Percentiles rank a stretch among this genome's conserved stretches.
These are phyloP conservation scores for Mycosphaerella arachidis DNA, from an alignment of 2,329 filamentous ascomycete genomes.

Conservation along the genomic window DNA sequence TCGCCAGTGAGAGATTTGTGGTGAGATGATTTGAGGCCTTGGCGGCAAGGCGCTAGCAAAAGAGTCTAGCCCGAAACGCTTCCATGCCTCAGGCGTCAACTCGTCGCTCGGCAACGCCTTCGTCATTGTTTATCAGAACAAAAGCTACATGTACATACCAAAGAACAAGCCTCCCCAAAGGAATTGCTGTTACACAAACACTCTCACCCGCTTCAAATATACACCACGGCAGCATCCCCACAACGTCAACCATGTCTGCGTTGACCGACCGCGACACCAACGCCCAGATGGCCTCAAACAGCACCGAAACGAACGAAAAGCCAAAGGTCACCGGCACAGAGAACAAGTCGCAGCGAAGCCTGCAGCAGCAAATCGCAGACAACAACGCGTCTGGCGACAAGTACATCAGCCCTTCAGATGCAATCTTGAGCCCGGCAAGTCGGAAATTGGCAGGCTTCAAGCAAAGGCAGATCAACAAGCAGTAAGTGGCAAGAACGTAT, in stretches of 20 bases:
- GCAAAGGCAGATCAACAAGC: conserved; percentile 73
- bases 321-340: conserved; percentile 11
- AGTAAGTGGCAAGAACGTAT: conserved; percentile 19
- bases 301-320: conserved; percentile 3
- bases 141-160: background rate
- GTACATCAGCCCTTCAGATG: conserved; percentile 81
- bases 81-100: background rate
- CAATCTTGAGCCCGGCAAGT: conserved; percentile 81
- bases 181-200: conserved; percentile 6
- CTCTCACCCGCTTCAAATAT: background rate
- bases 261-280: conserved; percentile 25
- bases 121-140: background rate
- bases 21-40: background rate
- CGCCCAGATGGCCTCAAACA: conserved; percentile 19
- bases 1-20: background rate
- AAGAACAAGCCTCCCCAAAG: background rate
- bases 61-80: background rate
- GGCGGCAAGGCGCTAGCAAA: background rate
- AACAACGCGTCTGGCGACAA: conserved; percentile 35
- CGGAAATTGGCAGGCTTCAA: conserved; percentile 77
- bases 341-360: conserved; percentile 20
- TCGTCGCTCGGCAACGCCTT: background rate
- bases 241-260: conserved; percentile 19
- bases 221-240: conserved; percentile 9
- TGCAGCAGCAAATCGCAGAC: conserved; percentile 17